Evolutionary conservation across 2,329 filamentous ascomycete genomes (phyloP), one percentile per base, ranked within the genome.

Genomic region (Zymoseptoria tritici): DNA sequence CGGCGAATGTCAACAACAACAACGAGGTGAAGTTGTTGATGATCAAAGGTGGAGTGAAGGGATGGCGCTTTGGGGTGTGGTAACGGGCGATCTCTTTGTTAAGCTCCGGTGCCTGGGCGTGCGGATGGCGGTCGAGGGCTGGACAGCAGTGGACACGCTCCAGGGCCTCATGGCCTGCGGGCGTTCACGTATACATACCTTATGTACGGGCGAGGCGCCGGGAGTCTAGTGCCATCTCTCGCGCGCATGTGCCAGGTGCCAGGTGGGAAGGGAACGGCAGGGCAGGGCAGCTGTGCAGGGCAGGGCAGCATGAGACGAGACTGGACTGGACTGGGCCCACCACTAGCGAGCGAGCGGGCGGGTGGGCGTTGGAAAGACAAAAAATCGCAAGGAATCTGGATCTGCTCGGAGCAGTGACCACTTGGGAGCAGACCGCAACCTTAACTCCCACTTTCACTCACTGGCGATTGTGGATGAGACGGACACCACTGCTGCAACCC

Each of bases 31-130:
- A 64, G 65, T 68, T 56, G 65, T 60, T 54, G 63, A 62, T 58
- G 59, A 57, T 49, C 57, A 21, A 49, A 58, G 62, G 58, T 29
- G 26, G 26, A 29, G 26, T 29, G 26, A 29, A 29, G 26, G 7
- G 26, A 29, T 29, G 60, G 62, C 61, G 60, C 64, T 71, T 72
- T 68, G 67, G 70, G 62, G 67, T 68, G 71, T 68, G 71, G 70
- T 67, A 72, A 73, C 36, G 71, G 77, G 74, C 77, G 77, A 79
- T 79, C 77, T 75, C 76, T 46, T 77, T 78, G 76, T 78, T 78
- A 78, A 78, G 76, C 75, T 77, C 74, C 74, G 73, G 73, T 74
- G 71, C 73, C 74, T 76, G 75, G 26, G 70, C 73, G 74, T 67
- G 73, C 72, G 72, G 73, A 77, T 74, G 77, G 77, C 76, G 74